Conservation (phyloP, 306 rosid species). For the Fragaria iinumae region DNA sequence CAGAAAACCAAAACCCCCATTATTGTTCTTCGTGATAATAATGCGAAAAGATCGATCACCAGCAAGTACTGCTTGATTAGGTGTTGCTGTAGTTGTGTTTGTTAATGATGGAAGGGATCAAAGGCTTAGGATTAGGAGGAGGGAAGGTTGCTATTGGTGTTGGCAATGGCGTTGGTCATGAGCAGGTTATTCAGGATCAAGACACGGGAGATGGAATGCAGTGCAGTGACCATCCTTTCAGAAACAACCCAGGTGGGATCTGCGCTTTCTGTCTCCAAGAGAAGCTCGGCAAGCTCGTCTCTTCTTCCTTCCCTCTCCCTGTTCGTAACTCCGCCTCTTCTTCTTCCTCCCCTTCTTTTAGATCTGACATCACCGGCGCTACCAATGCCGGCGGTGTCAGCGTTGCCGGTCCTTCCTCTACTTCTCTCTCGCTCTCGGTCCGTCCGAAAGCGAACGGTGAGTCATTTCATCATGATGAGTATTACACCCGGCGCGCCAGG, state of each 20-base stretch:
- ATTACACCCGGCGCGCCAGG: slow-evolving; percentile 44
- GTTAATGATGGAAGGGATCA: slow-evolving; percentile 45
- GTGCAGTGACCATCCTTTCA: slow-evolving; percentile 76
- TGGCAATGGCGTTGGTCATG: slow-evolving; percentile 20
- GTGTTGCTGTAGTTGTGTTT: neutral
- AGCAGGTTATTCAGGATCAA: slow-evolving; percentile 34
- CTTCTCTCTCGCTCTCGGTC: slow-evolving; percentile 36
- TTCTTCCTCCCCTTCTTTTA: slow-evolving; percentile 72
- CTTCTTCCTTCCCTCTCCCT: slow-evolving; percentile 78
- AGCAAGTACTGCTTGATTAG: neutral
- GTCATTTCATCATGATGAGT: slow-evolving; percentile 30
- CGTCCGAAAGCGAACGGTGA: slow-evolving; percentile 13
- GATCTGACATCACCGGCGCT: slow-evolving; percentile 46
- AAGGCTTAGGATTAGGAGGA: slow-evolving; percentile 43
- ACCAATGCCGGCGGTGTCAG: neutral
- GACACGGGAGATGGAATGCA: slow-evolving; percentile 84
- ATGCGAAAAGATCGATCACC: neutral
- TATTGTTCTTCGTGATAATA: neutral
- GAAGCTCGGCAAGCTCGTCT: slow-evolving; percentile 86
- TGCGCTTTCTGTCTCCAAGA: slow-evolving; percentile 93
- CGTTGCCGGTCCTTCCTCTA: slow-evolving; percentile 15
- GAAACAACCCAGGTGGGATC: slow-evolving; percentile 93
- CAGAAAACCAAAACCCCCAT: slow-evolving; percentile 14
- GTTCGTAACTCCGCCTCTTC: slow-evolving; percentile 58
- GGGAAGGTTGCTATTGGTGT: slow-evolving; percentile 31